A percentile compares a stretch with the other conserved stretches of the same genome.
phyloP scores from a whole-genome alignment of 2,329 filamentous ascomycete genomes.

The Metarhizium sp. region DNA sequence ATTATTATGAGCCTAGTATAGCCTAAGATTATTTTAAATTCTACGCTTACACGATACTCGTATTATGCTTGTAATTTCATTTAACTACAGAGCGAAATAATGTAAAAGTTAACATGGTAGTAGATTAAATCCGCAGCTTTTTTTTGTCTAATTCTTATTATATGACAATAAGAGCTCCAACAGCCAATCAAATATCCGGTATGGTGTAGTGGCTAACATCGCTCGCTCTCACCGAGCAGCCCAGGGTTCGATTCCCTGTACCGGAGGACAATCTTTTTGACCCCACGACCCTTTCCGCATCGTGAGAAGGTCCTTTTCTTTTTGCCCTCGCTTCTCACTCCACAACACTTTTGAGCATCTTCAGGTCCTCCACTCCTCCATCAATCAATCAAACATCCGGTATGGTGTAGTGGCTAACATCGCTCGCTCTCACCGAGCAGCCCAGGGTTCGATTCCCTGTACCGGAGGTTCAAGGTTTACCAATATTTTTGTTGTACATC shows the following conservation, averaged over 20 bases:
- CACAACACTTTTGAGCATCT: no score
- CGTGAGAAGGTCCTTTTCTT: not conserved
- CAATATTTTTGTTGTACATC: no score
- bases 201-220: conserved; percentile 29
- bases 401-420: conserved; percentile 29
- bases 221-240: conserved; percentile 21
- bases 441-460: conserved; percentile 20
- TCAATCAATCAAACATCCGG: conserved; percentile 11
- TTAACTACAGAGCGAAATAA: no score
- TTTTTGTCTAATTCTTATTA: not conserved
- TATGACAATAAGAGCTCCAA: fast-evolving
- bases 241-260: conserved; percentile 20
- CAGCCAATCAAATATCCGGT: conserved; percentile 13
- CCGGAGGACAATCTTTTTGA: conserved; percentile 9
- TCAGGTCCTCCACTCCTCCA: no score
- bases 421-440: conserved; percentile 22
- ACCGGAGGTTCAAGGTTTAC: conserved; percentile 9
- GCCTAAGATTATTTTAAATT: no score
- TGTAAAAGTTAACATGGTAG: no score
- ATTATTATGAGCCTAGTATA: no score
- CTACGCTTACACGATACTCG: no score
- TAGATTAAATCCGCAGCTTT: no score
- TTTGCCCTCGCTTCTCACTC: not conserved
- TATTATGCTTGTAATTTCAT: no score
- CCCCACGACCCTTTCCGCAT: not conserved